phyloP scores from a whole-genome alignment of 2,329 filamentous ascomycete genomes.

The Nemania serpens region DNA sequence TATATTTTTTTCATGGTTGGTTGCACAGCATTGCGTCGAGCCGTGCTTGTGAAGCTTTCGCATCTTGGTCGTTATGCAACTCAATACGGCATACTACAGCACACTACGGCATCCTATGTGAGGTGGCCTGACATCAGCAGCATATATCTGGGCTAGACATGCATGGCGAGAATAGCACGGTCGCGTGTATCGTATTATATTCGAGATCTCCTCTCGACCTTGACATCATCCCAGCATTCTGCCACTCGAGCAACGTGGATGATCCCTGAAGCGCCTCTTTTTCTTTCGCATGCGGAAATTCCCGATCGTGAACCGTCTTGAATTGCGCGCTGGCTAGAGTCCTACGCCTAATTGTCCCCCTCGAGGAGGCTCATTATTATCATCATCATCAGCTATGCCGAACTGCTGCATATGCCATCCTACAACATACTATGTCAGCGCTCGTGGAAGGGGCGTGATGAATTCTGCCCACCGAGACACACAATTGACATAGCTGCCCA shows the following conservation, averaged over 20 bases:
- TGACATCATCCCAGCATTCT: conserved; percentile 7
- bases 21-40: conserved; percentile 18
- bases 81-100: not conserved
- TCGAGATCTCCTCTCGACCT: conserved; percentile 4
- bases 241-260: conserved; percentile 21
- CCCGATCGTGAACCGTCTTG: conserved; percentile 24
- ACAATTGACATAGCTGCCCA: not conserved
- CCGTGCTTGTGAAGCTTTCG: conserved; percentile 1
- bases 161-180: conserved; percentile 19
- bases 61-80: conserved; percentile 16
- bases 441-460: conserved; percentile 8
- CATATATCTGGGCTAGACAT: not conserved
- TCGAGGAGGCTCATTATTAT: conserved; percentile 24
- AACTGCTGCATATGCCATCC: conserved; percentile 19
- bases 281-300: conserved; percentile 7
- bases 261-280: not conserved
- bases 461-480: conserved; percentile 12
- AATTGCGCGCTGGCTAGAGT: conserved; percentile 26
- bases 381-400: conserved; percentile 14
- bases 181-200: conserved; percentile 2
- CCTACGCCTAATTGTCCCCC: conserved; percentile 19
- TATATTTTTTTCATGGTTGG: not conserved
- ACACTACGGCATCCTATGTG: not conserved
- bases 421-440: conserved; percentile 2
- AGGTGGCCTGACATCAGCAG: conserved; percentile 13